phyloP scores from a whole-genome alignment of 2,329 filamentous ascomycete species.

The Leptographium radiaticola region DNA sequence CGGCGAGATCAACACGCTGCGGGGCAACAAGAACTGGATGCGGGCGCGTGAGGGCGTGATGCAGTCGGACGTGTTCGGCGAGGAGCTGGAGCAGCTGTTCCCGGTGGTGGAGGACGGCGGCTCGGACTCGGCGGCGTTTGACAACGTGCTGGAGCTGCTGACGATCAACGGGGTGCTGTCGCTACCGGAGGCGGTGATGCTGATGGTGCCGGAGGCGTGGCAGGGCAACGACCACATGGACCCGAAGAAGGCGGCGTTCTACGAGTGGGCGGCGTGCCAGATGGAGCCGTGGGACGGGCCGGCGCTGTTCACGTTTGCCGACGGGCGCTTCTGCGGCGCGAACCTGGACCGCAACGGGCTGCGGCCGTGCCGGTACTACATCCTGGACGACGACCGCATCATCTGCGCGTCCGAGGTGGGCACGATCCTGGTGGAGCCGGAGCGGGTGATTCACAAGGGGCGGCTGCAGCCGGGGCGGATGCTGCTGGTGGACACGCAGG shows the following conservation, averaged over 20 bases:
- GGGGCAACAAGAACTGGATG: conserved; percentile 99
- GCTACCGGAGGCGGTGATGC: conserved; percentile 90
- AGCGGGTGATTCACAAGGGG: conserved; percentile 83
- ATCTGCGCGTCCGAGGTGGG: conserved; percentile 96
- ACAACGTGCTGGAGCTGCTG: conserved; percentile 88
- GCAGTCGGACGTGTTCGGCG: conserved; percentile 83
- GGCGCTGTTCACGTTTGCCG: conserved; percentile 91
- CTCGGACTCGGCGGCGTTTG: conserved; percentile 92
- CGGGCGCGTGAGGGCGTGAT: conserved; percentile 89
- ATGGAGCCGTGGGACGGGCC: conserved; percentile 99
- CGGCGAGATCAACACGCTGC: conserved; percentile 94
- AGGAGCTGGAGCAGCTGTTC: conserved; percentile 81
- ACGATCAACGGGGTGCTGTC: conserved; percentile 94
- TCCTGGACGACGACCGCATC: conserved; percentile 92
- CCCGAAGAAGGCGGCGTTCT: conserved; percentile 89
- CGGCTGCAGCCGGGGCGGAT: conserved; percentile 89
- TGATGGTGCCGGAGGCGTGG: conserved; percentile 98
- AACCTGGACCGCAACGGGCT: conserved; percentile 94
- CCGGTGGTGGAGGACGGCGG: conserved; percentile 94
- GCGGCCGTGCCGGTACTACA: conserved; percentile 90
- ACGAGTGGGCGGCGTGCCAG: conserved; percentile 96
- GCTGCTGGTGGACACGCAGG: conserved; percentile 84
- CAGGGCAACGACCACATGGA: conserved; percentile 89
- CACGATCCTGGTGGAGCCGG: conserved; percentile 81
- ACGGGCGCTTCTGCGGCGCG: conserved; percentile 91